Evolutionary conservation across 164 flowering plant species (phyloP).

Genomic region (Aristolochia californica): DNA sequence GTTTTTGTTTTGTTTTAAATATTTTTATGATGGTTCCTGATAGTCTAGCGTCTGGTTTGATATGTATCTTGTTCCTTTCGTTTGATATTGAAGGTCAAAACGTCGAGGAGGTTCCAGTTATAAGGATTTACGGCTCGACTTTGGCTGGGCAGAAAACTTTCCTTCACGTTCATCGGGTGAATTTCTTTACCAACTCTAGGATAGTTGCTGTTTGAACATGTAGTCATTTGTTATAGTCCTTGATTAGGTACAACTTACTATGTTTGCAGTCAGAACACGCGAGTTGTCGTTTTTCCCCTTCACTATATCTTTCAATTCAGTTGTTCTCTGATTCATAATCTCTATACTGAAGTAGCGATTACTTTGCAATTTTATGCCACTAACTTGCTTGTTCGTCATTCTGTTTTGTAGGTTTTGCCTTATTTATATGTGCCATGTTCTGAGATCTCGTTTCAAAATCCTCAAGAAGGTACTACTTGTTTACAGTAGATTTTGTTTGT

Average conservation of each 20-base stretch:
- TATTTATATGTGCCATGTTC: conserved; percentile 75
- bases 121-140: conserved; percentile 71
- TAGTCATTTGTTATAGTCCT: no score
- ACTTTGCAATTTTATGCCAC: not conserved
- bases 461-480: conserved; percentile 38
- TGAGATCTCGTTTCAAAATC: conserved; percentile 29
- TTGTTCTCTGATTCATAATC: not conserved
- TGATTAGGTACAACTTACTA: no score
- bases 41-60: not conserved
- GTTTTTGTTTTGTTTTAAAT: not conserved
- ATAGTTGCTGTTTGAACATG: no score
- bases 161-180: conserved; percentile 69
- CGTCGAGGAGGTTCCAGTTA: conserved; percentile 73
- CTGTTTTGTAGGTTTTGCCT: conserved; percentile 61
- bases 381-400: not conserved
- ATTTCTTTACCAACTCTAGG: not conserved
- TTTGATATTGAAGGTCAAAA: conserved; percentile 42
- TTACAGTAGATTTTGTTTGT: not conserved
- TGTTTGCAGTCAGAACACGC: no score
- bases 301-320: no score
- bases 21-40: not conserved
- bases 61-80: not conserved
- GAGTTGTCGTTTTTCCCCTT: no score
- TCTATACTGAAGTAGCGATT: not conserved
- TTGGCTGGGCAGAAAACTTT: conserved; percentile 84